A percentile compares a stretch with the other conserved stretches of the same genome.
Conservation (phyloP, 106 monocot genomes). For the Dioscorea alata region DNA sequence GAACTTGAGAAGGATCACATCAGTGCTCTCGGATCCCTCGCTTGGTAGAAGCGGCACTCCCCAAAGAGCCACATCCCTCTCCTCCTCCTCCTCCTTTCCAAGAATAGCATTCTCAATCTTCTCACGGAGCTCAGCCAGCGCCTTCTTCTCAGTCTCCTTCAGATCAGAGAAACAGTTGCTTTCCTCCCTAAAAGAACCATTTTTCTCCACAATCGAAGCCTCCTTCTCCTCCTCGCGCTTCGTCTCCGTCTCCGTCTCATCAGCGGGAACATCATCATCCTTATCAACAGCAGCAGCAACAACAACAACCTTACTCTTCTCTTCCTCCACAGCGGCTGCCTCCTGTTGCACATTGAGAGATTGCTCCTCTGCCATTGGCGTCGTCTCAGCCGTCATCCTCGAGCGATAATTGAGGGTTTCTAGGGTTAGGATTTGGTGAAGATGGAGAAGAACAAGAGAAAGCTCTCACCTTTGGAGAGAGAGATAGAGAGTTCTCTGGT, state of each 20-base stretch:
- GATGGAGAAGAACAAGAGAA: no score
- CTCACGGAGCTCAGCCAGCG: slow-evolving; percentile 49
- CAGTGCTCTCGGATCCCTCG: slow-evolving; percentile 36
- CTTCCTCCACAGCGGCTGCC: slow-evolving; percentile 1
- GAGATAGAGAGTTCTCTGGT: no score
- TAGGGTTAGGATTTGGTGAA: no score
- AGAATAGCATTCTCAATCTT: slow-evolving; percentile 54
- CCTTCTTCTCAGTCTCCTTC: slow-evolving; percentile 70
- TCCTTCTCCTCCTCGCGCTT: slow-evolving; percentile 5
- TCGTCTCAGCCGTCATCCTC: neutral
- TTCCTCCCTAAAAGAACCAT: slow-evolving; percentile 68
- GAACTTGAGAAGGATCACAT: slow-evolving; percentile 78
- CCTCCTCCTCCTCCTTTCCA: slow-evolving; percentile 6
- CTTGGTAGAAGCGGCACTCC: slow-evolving; percentile 53
- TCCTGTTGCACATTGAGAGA: neutral
- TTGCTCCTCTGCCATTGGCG: neutral
- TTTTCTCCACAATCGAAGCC: slow-evolving; percentile 26
- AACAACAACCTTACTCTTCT: neutral
- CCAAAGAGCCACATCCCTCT: slow-evolving; percentile 42
- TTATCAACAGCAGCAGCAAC: neutral
- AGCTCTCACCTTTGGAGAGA: no score
- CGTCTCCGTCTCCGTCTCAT: slow-evolving; percentile 13
- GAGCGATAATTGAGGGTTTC: no score
- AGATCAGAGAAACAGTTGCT: slow-evolving; percentile 71
- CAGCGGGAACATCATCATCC: no score